phyloP scores from a whole-genome alignment of 495 filamentous ascomycete genomes.

The Lentithecium fluviatile region DNA sequence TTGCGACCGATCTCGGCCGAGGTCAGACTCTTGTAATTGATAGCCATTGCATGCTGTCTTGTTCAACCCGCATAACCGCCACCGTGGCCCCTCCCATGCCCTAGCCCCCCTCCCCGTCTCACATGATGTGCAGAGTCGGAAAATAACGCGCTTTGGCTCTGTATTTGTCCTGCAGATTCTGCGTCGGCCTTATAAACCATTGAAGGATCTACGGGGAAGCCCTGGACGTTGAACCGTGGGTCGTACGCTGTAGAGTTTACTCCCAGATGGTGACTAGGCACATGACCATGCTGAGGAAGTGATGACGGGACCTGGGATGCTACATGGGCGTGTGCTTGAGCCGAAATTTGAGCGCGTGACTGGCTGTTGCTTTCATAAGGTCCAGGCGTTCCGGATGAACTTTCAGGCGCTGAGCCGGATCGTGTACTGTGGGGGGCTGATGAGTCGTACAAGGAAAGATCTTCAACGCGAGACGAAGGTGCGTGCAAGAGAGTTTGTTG shows the following conservation, averaged over 20 bases:
- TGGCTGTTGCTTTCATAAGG: constrained; percentile 18
- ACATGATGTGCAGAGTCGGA: not conserved
- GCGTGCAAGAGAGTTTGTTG: constrained; percentile 24
- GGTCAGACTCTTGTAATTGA: not conserved
- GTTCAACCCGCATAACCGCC: constrained; percentile 20
- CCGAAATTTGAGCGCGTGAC: not conserved
- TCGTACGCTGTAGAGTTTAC: constrained; percentile 19
- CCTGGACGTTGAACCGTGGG: constrained; percentile 22
- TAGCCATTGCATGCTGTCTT: not conserved
- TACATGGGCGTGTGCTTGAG: constrained; percentile 10
- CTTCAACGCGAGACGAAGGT: constrained; percentile 16
- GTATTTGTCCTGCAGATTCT: constrained; percentile 10
- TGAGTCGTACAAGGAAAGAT: constrained; percentile 25
- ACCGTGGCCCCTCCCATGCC: constrained; percentile 12
- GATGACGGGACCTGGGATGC: constrained; percentile 2
- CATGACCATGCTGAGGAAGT: constrained; percentile 16
- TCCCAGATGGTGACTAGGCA: constrained; percentile 24
- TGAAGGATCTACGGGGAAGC: constrained; percentile 26
- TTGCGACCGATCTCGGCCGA: not conserved
- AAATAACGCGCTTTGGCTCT: constrained; percentile 9
- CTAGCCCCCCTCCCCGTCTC: constrained; percentile 13
- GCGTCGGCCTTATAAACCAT: constrained; percentile 23
- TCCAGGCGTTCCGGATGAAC: constrained; percentile 22
- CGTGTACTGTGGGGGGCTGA: constrained; percentile 14
- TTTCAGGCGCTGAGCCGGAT: constrained; percentile 18